Evolutionary conservation across 2,329 filamentous ascomycete species (phyloP).

Genomic region (Claviceps pazoutovae): DNA sequence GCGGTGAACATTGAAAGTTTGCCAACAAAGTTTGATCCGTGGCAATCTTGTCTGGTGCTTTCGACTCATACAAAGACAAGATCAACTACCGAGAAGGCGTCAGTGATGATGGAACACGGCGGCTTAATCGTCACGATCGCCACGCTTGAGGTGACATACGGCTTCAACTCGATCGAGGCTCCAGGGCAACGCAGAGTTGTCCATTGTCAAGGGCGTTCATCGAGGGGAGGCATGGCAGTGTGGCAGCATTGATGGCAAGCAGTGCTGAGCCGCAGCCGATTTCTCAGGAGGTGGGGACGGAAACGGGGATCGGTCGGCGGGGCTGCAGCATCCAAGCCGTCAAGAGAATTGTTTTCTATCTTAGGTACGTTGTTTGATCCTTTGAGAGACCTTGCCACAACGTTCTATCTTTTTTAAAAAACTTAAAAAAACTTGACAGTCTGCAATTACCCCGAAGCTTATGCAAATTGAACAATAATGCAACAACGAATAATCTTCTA

Average conservation of each 20-base stretch:
- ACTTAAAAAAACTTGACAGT: background rate
- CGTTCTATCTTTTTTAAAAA: background rate
- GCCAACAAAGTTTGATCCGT: conserved; percentile 61
- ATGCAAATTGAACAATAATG: background rate
- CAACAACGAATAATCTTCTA: background rate
- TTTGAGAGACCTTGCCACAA: background rate
- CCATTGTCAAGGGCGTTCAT: conserved; percentile 5
- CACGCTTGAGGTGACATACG: conserved; percentile 7
- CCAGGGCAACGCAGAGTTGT: conserved; percentile 8
- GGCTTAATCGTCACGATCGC: background rate
- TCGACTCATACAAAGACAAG: conserved; percentile 38
- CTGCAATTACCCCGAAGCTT: background rate
- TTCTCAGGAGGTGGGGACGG: background rate
- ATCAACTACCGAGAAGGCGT: conserved; percentile 26
- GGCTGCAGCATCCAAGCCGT: background rate
- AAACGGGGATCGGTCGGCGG: background rate
- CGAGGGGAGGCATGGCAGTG: conserved; percentile 2
- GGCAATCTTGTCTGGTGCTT: conserved; percentile 31
- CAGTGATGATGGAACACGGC: background rate
- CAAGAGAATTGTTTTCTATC: background rate
- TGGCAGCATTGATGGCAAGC: background rate
- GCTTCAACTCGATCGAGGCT: conserved; percentile 13
- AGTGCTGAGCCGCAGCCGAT: background rate
- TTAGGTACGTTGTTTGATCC: background rate
- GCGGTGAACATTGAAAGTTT: conserved; percentile 59